Evolutionary conservation across 83 land plant genomes (phyloP), one percentile per base, ranked within the genome.

Genomic region (Diphasiastrum complanatum): DNA sequence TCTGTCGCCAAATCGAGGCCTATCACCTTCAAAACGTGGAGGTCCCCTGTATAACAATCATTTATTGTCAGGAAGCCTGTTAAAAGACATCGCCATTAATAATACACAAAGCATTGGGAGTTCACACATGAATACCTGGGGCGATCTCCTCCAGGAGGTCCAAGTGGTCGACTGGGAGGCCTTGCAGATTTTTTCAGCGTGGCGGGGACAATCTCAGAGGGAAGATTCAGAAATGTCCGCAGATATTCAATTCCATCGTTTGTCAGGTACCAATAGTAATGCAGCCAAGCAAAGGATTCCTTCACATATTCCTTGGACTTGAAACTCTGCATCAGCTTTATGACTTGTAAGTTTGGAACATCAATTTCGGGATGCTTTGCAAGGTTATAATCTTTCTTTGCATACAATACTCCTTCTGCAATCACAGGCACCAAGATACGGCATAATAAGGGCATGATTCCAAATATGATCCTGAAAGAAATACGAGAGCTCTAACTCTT

Each of bases 281-380:
- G 79, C 87, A 78, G 71, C 97, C 97, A 91, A 1, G 95, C 90
- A 63, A 91, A 91, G 23, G 81, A 78, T 83, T 91, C 95, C 38
- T 81, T 75, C 54, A 91, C 97, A 66, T 82, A 91, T 60, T 87
- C 97, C 81, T 80, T 91, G 18, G 95, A 87, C 74, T 91, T 90
- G 71, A 90, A 90, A 81, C 95, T 86, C 75, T 90, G 97, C 97
- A 90, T 90, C 60, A 90, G 71, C 86, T 90, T 90, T 57, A 90
- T 90, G 51, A 90, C 97, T 63, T 90, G 93, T 25, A 91, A 77
- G 37, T 91, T 87, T 12, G 95, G 97, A 3, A 91, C 97, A 63
- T 91, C 97, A 41, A 90, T 87, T 34, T 81, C 82, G 1, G 95
- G 97, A 59, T 91, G 97, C 81, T 91, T 91, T 45, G 85, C 79